Conservation (phyloP, 2,329 filamentous ascomycete genomes). For the Paracoccidioides lutzii region DNA sequence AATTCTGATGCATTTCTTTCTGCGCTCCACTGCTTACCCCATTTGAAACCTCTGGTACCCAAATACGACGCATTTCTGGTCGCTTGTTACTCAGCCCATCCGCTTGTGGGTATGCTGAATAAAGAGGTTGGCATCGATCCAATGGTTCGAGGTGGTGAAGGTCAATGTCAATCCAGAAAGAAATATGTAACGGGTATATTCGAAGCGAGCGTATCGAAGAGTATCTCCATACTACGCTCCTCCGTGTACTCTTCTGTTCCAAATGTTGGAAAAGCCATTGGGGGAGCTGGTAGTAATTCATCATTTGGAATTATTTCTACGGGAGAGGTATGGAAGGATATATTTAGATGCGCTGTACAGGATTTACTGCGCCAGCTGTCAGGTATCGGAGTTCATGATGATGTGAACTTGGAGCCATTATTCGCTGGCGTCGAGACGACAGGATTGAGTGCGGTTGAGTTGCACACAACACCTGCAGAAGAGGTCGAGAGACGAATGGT, state of each 20-base stretch:
- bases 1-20: slow-evolving; percentile 54
- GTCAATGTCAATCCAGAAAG: slow-evolving; percentile 11
- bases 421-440: slow-evolving; percentile 78
- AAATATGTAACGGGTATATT: slow-evolving; percentile 70
- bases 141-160: background rate
- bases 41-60: slow-evolving; percentile 34
- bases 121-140: slow-evolving; percentile 24
- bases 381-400: slow-evolving; percentile 15
- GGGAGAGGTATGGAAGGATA: slow-evolving; percentile 66
- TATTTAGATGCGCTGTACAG: slow-evolving; percentile 54
- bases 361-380: slow-evolving; percentile 45
- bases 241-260: background rate
- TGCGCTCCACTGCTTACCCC: slow-evolving; percentile 46
- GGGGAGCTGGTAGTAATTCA: slow-evolving; percentile 28
- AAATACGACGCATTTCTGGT: slow-evolving; percentile 61
- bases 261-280: slow-evolving; percentile 12
- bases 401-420: slow-evolving; percentile 26
- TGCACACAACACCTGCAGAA: slow-evolving; percentile 55
- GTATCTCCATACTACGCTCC: background rate
- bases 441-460: slow-evolving; percentile 63
- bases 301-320: slow-evolving; percentile 81
- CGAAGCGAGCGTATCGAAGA: slow-evolving; percentile 57
- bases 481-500: slow-evolving; percentile 54
- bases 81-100: slow-evolving; percentile 79
- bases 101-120: slow-evolving; percentile 53